phyloP scores from a whole-genome alignment of 177 flowering plant species.

The Vitis hybrid region DNA sequence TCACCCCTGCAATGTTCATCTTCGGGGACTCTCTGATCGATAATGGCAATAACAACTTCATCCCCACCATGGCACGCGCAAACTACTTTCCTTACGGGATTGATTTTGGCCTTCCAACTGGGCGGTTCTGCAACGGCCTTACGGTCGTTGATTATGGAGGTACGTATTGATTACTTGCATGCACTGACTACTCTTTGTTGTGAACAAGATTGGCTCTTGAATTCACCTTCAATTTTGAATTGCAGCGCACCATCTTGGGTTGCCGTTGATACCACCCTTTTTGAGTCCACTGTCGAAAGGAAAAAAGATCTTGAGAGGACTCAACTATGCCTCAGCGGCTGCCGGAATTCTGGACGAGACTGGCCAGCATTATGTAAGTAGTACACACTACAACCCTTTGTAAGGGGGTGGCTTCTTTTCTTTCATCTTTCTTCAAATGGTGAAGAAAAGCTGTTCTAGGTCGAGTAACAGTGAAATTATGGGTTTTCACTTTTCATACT shows the following conservation, averaged over 20 bases:
- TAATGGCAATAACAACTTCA: conserved; percentile 37
- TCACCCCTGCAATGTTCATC: conserved; percentile 41
- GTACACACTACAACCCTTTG: too few species aligned
- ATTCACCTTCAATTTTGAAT: background rate
- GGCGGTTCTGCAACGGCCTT: conserved; percentile 40
- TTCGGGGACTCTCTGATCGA: conserved; percentile 41
- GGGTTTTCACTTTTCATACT: too few species aligned
- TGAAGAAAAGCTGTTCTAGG: too few species aligned
- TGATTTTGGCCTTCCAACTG: conserved; percentile 34
- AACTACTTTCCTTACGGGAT: conserved; percentile 43
- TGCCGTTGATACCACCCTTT: conserved; percentile 33
- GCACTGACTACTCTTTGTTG: too few species aligned
- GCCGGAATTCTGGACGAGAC: conserved; percentile 43
- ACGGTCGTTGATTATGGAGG: conserved; percentile 42
- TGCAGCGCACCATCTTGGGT: conserved; percentile 26
- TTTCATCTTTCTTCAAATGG: too few species aligned
- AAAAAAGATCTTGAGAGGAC: conserved; percentile 25
- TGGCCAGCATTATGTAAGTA: conserved; percentile 29
- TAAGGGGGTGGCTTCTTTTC: too few species aligned
- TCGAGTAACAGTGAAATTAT: too few species aligned
- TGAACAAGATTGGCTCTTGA: too few species aligned
- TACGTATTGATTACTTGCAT: background rate
- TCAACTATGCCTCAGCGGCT: conserved; percentile 43
- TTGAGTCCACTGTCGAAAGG: conserved; percentile 28
- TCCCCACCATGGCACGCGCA: conserved; percentile 29